Conservation (phyloP, 495 filamentous ascomycete species). For the Bryoglossum gracile region DNA sequence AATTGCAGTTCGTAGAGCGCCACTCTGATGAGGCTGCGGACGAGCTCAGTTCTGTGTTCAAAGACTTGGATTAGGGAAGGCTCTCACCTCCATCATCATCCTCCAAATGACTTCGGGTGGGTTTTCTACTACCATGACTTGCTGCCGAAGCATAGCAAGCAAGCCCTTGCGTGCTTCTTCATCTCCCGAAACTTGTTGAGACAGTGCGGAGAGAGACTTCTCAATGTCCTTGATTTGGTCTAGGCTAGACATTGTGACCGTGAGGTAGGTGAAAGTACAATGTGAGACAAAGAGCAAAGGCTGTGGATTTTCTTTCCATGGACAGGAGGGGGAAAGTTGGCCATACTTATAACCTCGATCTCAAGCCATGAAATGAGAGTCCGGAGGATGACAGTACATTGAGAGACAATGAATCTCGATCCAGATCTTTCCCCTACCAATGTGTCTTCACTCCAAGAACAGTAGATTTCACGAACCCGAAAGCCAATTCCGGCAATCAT, state of each 20-base stretch:
- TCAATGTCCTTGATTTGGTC: not conserved
- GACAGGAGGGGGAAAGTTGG: no score
- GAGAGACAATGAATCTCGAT: no score
- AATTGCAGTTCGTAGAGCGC: conserved; percentile 12
- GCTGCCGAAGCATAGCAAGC: conserved; percentile 11
- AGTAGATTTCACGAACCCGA: no score
- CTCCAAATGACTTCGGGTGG: conserved; percentile 20
- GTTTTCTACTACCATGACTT: conserved; percentile 14
- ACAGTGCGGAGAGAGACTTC: not conserved
- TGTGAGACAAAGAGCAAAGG: no score
- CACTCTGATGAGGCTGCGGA: conserved; percentile 17
- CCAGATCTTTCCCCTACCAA: no score
- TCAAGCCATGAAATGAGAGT: no score
- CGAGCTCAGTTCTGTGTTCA: not conserved
- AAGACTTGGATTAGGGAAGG: not conserved
- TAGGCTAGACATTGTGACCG: not conserved
- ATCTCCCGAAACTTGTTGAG: conserved; percentile 2
- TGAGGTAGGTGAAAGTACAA: no score
- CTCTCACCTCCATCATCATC: conserved; percentile 19
- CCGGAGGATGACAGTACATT: no score
- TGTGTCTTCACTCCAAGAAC: no score
- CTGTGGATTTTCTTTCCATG: no score
- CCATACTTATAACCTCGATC: no score
- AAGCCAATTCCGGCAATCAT: no score
- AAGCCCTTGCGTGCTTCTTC: conserved; percentile 15